Base-by-base conservation (phyloP, 2,329 filamentous ascomycete genomes). In the Raffaelea arxii region DNA sequence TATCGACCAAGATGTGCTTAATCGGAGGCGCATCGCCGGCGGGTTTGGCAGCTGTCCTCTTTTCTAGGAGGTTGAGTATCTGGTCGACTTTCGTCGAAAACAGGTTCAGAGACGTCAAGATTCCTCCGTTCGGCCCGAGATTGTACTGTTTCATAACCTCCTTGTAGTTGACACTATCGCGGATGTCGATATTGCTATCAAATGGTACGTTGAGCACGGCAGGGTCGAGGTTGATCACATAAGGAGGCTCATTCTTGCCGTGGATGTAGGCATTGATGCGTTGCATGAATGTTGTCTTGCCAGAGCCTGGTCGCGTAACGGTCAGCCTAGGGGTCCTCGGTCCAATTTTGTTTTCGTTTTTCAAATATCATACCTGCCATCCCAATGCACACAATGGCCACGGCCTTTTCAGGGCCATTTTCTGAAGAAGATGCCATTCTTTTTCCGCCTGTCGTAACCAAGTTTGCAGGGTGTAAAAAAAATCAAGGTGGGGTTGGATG, bases 261-360 rank as follows among this genome's bases (percentile, higher is more conserved):
- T 97, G 91, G 4, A 98, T 81, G 62, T 98, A 78, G 1, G 91
- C 84, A 64, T 96, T 96, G 59, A 98, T 92, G 59, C 92, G 82
- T 63, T 97, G 91, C 91, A 98, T 97, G 62, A 98, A 98, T 0
- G 94, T 98, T n/a, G 92, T 98, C 72, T 98, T 98, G 59, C 92
- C 92, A 16, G 89, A 94, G 57, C 92, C 84, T 86, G 11, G 16
- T 9, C n/a, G n/a, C n/a, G n/a, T 23, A 12, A n/a, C 11, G 9
- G 43, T 10, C 3, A 35, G 21, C 14, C n/a, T n/a, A n/a, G 7
- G 32, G 16, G 19, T 9, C 19, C 30, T n/a, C 16, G 6, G 22
- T 40, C 32, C 5, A 32, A 25, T 41, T 25, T 36, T 36, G 9
- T 12, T 27, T 23, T 27, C 23, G 14, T 7, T 36, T 23, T n/a